Percentiles rank a stretch among this genome's conserved stretches.
Conservation (phyloP, 441 rosid genomes). For the Jatropha podagrica region DNA sequence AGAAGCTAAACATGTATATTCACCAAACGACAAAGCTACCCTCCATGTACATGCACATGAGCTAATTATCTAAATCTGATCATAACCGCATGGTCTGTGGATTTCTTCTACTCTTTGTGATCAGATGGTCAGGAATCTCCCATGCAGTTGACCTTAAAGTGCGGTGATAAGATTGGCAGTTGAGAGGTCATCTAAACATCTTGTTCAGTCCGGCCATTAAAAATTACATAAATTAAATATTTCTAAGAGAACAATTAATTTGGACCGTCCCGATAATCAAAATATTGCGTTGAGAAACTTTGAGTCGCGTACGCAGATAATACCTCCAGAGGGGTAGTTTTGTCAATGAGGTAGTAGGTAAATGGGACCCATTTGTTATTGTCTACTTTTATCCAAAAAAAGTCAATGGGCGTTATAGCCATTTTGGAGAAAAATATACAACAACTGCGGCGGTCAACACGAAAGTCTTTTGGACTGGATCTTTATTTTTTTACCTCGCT, state of each 20-base stretch:
- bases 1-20: conserved; percentile 1
- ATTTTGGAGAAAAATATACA: background rate
- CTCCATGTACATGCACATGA: conserved; percentile 3
- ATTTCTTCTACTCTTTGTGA: conserved; percentile 6
- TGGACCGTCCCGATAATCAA: background rate
- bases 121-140: conserved; percentile 26
- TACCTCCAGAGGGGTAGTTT: conserved; percentile 12
- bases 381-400: background rate
- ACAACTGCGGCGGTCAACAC: conserved; percentile 21
- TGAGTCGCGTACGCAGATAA: background rate
- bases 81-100: conserved; percentile 22
- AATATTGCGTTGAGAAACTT: background rate
- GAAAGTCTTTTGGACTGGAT: conserved; percentile 7
- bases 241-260: background rate
- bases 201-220: background rate
- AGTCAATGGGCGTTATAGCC: conserved; percentile 33
- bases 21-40: conserved; percentile 12
- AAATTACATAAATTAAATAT: background rate
- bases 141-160: conserved; percentile 29
- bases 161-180: conserved; percentile 23
- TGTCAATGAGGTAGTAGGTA: conserved; percentile 40
- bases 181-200: conserved; percentile 23
- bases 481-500: background rate
- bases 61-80: background rate
- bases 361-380: conserved; percentile 19